phyloP scores from a whole-genome alignment of 192 early-diverging fungal species.

The Coemansia sp. region DNA sequence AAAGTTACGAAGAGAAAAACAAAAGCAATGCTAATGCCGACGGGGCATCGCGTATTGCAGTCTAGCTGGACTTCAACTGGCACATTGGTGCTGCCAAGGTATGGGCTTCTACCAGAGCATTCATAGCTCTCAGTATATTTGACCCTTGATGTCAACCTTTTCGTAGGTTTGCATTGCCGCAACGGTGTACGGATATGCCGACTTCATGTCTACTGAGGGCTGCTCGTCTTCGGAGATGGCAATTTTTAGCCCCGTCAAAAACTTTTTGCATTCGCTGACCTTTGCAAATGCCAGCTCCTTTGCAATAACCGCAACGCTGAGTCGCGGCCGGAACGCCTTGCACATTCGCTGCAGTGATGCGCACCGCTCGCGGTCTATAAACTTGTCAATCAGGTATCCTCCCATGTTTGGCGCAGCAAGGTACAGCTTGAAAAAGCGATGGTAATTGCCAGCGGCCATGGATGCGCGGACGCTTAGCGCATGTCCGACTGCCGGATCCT shows the following conservation, averaged over 20 bases:
- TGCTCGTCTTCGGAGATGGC: constrained; percentile 20
- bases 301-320: constrained; percentile 52
- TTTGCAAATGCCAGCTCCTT: constrained; percentile 67
- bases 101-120: neutral
- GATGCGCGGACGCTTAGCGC: constrained; percentile 82
- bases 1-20: neutral
- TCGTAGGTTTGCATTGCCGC: constrained; percentile 62
- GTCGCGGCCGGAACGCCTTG: constrained; percentile 62
- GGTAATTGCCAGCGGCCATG: constrained; percentile 82
- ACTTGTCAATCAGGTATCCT: constrained; percentile 89
- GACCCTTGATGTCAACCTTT: constrained; percentile 79
- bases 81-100: neutral
- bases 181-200: constrained; percentile 48
- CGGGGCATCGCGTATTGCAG: neutral
- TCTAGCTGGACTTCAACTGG: neutral
- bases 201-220: constrained; percentile 58
- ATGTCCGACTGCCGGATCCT: constrained; percentile 65
- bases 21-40: neutral
- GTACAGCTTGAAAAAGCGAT: constrained; percentile 81
- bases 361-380: constrained; percentile 83
- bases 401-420: constrained; percentile 79
- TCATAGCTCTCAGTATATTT: constrained; percentile 44
- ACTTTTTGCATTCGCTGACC: constrained; percentile 49
- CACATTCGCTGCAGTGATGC: constrained; percentile 71
- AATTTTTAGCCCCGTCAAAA: constrained; percentile 51